phyloP scores from a whole-genome alignment of 176 grass and related monocot genomes.

The Melocanna baccifera region DNA sequence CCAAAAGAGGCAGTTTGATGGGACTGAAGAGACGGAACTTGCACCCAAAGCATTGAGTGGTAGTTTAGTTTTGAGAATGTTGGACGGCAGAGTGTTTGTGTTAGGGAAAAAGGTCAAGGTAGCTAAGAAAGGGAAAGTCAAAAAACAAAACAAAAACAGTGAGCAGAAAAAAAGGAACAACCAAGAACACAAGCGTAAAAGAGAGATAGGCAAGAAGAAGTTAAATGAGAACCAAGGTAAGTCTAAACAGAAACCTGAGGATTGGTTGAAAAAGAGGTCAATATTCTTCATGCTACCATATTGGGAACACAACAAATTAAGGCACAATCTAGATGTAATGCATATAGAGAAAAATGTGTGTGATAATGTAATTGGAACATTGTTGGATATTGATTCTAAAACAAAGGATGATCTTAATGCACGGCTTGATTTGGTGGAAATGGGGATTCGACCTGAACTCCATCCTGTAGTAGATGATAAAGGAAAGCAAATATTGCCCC shows the following conservation, averaged over 20 bases:
- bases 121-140: too few species aligned
- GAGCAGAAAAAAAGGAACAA: background rate
- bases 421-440: background rate
- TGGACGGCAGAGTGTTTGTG: background rate
- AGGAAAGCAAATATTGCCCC: background rate
- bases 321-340: slow-evolving; percentile 28
- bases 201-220: background rate
- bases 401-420: background rate
- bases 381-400: background rate
- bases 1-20: background rate
- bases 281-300: background rate
- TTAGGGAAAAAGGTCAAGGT: background rate
- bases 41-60: background rate
- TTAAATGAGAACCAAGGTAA: background rate
- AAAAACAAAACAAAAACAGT: background rate
- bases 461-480: background rate
- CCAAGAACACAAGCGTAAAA: background rate
- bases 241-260: background rate
- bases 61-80: background rate
- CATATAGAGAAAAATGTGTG: slow-evolving; percentile 23
- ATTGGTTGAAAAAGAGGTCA: slow-evolving; percentile 1
- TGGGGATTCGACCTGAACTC: background rate
- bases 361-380: background rate
- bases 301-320: background rate
- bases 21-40: background rate